These are phyloP conservation scores for Aegilops tauschii DNA, from an alignment of 176 grass and related monocot genomes.

Conservation along the genomic window DNA sequence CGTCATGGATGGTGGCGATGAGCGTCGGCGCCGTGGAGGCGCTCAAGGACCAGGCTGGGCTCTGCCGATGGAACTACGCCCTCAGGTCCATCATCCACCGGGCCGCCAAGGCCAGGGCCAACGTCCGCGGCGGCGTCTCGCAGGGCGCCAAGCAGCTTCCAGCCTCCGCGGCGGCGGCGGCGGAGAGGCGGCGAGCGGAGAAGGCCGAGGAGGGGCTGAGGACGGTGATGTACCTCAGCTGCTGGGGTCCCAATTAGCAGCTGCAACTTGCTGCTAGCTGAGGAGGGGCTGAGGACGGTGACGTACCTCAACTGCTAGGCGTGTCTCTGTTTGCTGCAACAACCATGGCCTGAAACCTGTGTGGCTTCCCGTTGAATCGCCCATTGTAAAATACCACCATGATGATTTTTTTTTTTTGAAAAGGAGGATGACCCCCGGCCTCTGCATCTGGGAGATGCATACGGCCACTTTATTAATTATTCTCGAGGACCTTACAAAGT, in stretches of 20 bases:
- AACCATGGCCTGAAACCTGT: background rate
- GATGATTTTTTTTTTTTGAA: background rate
- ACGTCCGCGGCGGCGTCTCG: background rate
- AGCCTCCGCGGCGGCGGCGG: slow-evolving; percentile 8
- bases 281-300: too few species aligned
- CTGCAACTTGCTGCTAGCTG: background rate
- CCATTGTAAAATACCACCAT: background rate
- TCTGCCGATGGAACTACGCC: slow-evolving; percentile 77
- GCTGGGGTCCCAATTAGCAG: too few species aligned
- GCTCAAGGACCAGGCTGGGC: slow-evolving; percentile 60
- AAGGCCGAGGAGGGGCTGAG: slow-evolving; percentile 47
- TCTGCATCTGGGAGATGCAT: too few species aligned
- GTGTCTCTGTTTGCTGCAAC: too few species aligned
- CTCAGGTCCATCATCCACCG: slow-evolving; percentile 37
- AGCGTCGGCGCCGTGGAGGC: slow-evolving; percentile 55
- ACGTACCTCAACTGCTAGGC: too few species aligned
- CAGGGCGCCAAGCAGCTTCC: slow-evolving; percentile 18
- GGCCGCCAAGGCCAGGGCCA: slow-evolving; percentile 15
- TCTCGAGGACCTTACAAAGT: too few species aligned
- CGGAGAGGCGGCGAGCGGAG: background rate
- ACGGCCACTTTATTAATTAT: too few species aligned
- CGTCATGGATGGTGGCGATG: slow-evolving; percentile 29
- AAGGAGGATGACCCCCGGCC: too few species aligned
- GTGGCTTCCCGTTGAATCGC: too few species aligned
- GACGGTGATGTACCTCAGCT: too few species aligned